Evolutionary conservation across 2,329 filamentous ascomycete genomes (phyloP).

Genomic region (Aureobasidium uvarum): DNA sequence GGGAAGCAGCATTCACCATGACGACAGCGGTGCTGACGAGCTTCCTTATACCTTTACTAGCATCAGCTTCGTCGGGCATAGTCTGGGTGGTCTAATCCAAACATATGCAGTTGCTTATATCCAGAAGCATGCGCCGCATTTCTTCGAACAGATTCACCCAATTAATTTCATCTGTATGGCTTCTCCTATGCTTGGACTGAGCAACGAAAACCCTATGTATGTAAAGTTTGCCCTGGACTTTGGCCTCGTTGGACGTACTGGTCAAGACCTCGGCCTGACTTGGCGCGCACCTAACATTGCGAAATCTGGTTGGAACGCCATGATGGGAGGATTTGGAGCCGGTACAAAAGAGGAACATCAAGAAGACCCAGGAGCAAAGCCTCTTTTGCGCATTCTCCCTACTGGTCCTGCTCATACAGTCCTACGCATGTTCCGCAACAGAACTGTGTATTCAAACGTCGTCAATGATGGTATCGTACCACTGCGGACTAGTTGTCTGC

Average conservation of each 20-base stretch:
- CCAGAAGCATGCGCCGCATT: conserved; percentile 88
- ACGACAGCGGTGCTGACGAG: conserved; percentile 46
- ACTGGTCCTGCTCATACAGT: conserved; percentile 88
- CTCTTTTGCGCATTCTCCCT: conserved; percentile 80
- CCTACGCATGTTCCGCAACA: conserved; percentile 80
- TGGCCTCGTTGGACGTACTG: conserved; percentile 91
- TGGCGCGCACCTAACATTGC: conserved; percentile 88
- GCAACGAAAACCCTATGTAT: conserved; percentile 96
- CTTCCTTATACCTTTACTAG: conserved; percentile 81
- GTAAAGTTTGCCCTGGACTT: conserved; percentile 97
- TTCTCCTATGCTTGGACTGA: conserved; percentile 83
- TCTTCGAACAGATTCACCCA: conserved; percentile 81
- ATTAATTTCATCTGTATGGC: conserved; percentile 89
- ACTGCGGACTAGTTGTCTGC: conserved; percentile 86
- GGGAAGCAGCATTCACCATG: conserved; percentile 59
- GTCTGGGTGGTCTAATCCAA: conserved; percentile 83
- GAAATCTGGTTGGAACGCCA: conserved; percentile 80
- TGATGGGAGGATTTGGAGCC: conserved; percentile 76
- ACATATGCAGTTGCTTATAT: conserved; percentile 96
- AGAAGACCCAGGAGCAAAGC: conserved; percentile 78
- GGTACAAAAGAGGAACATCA: conserved; percentile 52
- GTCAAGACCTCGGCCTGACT: conserved; percentile 89
- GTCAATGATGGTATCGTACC: conserved; percentile 98
- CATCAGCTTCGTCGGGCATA: conserved; percentile 93
- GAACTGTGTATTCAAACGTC: conserved; percentile 93